A percentile compares a stretch with the other conserved stretches of the same genome.
Conservation (phyloP, 352 stramenopile genomes). For the Pythium grandisporangium region DNA sequence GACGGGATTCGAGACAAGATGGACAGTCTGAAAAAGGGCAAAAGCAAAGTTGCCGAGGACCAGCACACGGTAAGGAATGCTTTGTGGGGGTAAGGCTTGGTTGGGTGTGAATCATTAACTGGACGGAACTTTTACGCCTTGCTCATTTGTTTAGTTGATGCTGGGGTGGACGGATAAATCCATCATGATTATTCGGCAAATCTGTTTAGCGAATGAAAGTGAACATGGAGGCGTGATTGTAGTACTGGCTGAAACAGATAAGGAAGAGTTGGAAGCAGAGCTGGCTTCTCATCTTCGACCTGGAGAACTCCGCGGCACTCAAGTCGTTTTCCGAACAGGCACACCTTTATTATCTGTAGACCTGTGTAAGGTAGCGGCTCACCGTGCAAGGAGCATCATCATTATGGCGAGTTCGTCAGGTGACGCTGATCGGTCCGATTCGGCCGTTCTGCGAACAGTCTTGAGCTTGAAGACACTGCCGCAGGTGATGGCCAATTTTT, state of each 20-base stretch:
- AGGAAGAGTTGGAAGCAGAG: conserved; percentile 69
- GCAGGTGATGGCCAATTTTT: too few relatives aligned
- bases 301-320: conserved; percentile 57
- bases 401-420: conserved; percentile 66
- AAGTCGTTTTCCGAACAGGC: conserved; percentile 74
- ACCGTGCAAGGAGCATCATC: conserved; percentile 71
- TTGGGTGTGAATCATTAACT: not conserved
- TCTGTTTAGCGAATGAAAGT: conserved; percentile 81
- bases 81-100: too few relatives aligned
- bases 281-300: conserved; percentile 44
- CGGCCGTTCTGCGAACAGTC: conserved; percentile 64
- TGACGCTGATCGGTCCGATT: conserved; percentile 77
- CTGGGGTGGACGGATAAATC: conserved; percentile 86
- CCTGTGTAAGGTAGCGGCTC: conserved; percentile 69
- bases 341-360: conserved; percentile 75
- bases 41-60: conserved; percentile 68
- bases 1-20: conserved; percentile 84
- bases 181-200: conserved; percentile 77
- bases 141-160: conserved; percentile 38
- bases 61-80: conserved; percentile 75
- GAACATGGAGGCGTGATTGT: conserved; percentile 78
- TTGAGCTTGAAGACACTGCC: conserved; percentile 72
- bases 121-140: not conserved
- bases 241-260: conserved; percentile 63
- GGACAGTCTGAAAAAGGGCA: conserved; percentile 84